Percentiles rank a stretch among this genome's conserved stretches.
These are phyloP conservation scores for Fusarium phyllophilum DNA, from an alignment of 2,329 filamentous ascomycete species.

Conservation along the genomic window DNA sequence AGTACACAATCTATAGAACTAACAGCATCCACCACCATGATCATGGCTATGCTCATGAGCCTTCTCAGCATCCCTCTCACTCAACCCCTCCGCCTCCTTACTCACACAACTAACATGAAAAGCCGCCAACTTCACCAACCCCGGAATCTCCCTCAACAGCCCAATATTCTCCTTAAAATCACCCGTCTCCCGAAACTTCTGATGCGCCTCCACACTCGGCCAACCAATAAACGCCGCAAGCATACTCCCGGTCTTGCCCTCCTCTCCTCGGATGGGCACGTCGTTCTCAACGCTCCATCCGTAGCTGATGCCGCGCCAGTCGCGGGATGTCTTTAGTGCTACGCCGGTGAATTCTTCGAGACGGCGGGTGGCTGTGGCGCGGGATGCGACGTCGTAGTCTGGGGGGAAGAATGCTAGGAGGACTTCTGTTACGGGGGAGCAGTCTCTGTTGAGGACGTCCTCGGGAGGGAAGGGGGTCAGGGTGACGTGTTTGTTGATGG, in stretches of 20 bases:
- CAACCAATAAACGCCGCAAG: conserved; percentile 49
- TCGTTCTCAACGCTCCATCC: conserved; percentile 50
- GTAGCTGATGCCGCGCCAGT: conserved; percentile 41
- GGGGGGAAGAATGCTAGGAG: conserved; percentile 36
- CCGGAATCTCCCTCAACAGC: conserved; percentile 37
- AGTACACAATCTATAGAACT: background rate
- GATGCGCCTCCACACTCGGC: conserved; percentile 52
- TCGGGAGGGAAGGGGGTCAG: conserved; percentile 35
- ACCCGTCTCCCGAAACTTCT: conserved; percentile 48
- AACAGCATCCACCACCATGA: conserved; percentile 27
- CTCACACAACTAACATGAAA: conserved; percentile 40
- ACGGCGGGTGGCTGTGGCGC: conserved; percentile 29
- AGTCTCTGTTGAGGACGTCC: conserved; percentile 34
- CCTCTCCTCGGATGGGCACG: conserved; percentile 44
- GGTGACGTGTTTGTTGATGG: conserved; percentile 38
- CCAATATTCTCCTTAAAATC: conserved; percentile 49
- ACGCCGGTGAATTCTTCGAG: conserved; percentile 27
- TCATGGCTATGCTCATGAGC: conserved; percentile 28
- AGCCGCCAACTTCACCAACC: conserved; percentile 32
- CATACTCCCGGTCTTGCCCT: conserved; percentile 41
- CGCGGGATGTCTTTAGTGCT: conserved; percentile 30
- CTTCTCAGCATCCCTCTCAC: conserved; percentile 16
- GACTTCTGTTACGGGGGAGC: conserved; percentile 37
- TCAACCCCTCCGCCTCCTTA: conserved; percentile 12
- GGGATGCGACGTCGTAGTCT: conserved; percentile 32